These are phyloP conservation scores for Batkoa obscura DNA, from an alignment of 371 early-diverging fungal species.

Conservation along the genomic window DNA sequence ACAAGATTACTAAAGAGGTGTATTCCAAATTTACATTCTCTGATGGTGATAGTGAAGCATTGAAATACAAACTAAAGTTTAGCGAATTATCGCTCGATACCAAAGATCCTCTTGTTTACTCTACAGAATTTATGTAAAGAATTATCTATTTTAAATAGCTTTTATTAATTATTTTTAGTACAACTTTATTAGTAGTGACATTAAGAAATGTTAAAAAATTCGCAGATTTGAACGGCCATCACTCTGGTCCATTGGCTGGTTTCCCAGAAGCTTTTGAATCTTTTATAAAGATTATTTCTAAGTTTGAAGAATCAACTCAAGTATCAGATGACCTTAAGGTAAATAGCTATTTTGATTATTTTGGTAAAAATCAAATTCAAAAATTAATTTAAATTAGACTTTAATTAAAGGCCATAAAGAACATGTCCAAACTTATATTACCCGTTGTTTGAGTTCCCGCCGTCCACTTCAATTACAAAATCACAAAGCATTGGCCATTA, in stretches of 20 bases:
- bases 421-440: background rate
- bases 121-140: background rate
- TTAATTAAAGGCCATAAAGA: background rate
- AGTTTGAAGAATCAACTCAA: background rate
- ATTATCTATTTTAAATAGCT: background rate
- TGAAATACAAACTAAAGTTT: background rate
- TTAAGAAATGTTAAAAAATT: background rate
- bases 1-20: background rate
- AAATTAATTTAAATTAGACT: background rate
- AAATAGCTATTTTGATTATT: background rate
- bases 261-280: constrained; percentile 1
- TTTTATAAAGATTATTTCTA: background rate
- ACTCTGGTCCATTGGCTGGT: background rate
- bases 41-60: background rate
- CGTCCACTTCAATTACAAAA: constrained; percentile 62
- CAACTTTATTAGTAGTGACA: background rate
- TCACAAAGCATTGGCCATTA: constrained; percentile 75
- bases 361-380: background rate
- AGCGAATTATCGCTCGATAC: background rate
- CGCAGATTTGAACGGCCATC: background rate
- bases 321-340: background rate
- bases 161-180: background rate
- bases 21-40: too few species aligned
- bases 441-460: constrained; percentile 13
- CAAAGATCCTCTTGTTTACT: background rate